These are phyloP conservation scores for Amoebophrya sp. DNA, from an alignment of 169 alveolate genomes.

Conservation along the genomic window DNA sequence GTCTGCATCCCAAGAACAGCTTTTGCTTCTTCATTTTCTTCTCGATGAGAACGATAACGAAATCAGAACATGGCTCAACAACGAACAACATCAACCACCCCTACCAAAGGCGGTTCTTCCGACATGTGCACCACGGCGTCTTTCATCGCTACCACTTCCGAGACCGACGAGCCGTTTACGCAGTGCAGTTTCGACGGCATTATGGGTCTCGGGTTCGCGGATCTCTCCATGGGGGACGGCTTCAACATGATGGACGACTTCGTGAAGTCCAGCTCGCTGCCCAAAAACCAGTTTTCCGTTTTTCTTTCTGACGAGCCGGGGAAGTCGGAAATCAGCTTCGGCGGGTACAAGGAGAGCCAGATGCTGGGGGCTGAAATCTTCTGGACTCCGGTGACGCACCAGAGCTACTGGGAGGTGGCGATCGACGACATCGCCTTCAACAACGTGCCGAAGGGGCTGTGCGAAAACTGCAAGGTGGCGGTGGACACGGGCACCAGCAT, in stretches of 20 bases:
- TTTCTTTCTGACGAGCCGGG: background rate
- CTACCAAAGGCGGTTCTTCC: background rate
- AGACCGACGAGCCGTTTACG: background rate
- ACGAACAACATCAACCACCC: background rate
- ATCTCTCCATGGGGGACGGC: background rate
- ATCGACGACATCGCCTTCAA: background rate
- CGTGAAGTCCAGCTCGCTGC: background rate
- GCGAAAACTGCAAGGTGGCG: constrained; percentile 19
- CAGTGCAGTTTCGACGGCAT: constrained; percentile 2
- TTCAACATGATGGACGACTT: background rate
- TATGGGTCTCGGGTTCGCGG: background rate
- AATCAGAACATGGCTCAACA: background rate
- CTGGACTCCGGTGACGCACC: background rate
- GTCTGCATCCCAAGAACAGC: too few relatives aligned
- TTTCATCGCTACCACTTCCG: background rate
- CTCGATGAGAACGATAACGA: background rate
- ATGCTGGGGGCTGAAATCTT: background rate
- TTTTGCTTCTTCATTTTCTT: background rate
- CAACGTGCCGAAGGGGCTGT: background rate
- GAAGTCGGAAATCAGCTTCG: background rate
- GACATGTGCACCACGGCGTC: background rate
- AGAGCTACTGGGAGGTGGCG: background rate
- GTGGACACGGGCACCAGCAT: constrained; percentile 34
- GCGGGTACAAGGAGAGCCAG: background rate
- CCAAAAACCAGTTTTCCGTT: background rate